Evolutionary conservation across 495 filamentous ascomycete species (phyloP), one percentile per base, ranked within the genome.

Genomic region (Annulohypoxylon nitens): DNA sequence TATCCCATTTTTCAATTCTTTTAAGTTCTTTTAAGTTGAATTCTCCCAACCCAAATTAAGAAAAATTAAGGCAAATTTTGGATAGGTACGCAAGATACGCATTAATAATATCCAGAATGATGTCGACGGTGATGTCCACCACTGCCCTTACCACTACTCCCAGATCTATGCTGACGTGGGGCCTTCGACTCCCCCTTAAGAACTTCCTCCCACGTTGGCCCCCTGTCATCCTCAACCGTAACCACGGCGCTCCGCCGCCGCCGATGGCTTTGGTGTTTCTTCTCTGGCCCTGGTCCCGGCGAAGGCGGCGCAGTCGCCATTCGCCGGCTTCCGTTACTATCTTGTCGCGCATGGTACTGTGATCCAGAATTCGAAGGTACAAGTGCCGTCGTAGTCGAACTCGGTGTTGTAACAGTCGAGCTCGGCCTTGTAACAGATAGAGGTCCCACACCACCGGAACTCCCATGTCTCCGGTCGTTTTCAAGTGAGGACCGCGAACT

Each of bases 201-300:
- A 18, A 67, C 76, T 53, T 78, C 76, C 16, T 67, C 69, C 76
- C 76, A 78, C 61, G 76, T 78, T 45, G 76, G 76, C 4, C 70
- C 73, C 53, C 64, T 70, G 4, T 76, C 76, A 4, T 76, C 70
- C 18, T 36, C 64, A 16, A 41, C 54, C 36, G 54, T 45, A 5
- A 58, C 48, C 37, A 50, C 51, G 11, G 53, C 70, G 53, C 58
- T 54, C 36, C 48, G 53, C 25, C 60, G 54, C 8, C 14, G 50
- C 20, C 12, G 69, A 10, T 23, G 53, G n/a, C 20, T 26, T 12
- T 50, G 36, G 53, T 61, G 55, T 9, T 45, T 60, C 53, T 64
- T 70, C 34, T 64, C 67, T 5, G 60, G 25, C 26, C 58, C 58
- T 14, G 53, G 3, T 0, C 36, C 39, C 1, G 63, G 20, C 12